phyloP scores from a whole-genome alignment of 257 asterid genomes.

The Echium plantagineum region DNA sequence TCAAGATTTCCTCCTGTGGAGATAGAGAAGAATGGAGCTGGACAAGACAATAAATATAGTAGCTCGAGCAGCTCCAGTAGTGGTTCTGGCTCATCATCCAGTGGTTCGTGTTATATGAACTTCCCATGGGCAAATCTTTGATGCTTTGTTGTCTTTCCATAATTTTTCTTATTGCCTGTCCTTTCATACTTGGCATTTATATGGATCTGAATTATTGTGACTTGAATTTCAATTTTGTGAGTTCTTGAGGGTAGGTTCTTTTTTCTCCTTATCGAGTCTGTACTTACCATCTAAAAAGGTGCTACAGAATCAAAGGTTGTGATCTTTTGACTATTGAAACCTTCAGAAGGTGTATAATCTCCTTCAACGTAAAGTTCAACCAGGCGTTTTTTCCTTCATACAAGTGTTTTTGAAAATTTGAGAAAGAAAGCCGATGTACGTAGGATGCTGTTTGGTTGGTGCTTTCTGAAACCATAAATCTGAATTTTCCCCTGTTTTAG shows the following conservation, averaged over 20 bases:
- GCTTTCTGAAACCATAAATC: too few species aligned
- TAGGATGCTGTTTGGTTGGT: background rate
- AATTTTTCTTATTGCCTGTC: background rate
- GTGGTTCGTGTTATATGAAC: constrained; percentile 34
- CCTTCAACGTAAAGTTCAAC: too few species aligned
- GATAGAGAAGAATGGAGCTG: constrained; percentile 40
- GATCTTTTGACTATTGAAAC: background rate
- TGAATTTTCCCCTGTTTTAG: too few species aligned
- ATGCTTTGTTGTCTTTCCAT: background rate
- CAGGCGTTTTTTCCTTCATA: too few species aligned
- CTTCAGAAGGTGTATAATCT: background rate
- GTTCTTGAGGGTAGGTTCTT: background rate
- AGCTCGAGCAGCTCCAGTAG: constrained; percentile 68
- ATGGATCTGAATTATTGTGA: background rate
- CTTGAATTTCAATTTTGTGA: background rate
- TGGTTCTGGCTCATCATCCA: constrained; percentile 62
- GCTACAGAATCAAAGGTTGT: too few species aligned
- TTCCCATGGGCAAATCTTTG: constrained; percentile 5
- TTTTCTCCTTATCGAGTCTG: too few species aligned
- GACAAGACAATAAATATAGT: constrained; percentile 40
- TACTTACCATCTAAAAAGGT: too few species aligned
- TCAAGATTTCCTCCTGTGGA: constrained; percentile 50
- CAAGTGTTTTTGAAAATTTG: background rate
- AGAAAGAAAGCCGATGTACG: background rate
- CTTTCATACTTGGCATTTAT: background rate